Conservation (phyloP, 768 basidiomycete genomes). For the Mycena haematopus region DNA sequence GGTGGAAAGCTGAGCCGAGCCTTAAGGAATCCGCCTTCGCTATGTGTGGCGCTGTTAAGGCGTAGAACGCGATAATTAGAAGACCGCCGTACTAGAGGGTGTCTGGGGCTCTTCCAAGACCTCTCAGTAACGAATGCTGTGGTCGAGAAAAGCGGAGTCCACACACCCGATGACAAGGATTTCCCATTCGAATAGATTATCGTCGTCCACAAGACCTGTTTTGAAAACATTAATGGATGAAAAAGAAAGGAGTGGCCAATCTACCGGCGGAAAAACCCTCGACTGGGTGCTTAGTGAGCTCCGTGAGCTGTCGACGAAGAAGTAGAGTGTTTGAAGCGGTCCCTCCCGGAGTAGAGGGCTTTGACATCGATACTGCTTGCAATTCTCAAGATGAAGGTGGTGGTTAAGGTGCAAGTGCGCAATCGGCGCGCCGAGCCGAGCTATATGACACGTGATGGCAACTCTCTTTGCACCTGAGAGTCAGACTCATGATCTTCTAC, state of each 20-base stretch:
- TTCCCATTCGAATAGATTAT: conserved; percentile 97
- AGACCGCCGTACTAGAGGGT: conserved; percentile 78
- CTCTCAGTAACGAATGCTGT: conserved; percentile 29
- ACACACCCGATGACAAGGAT: conserved; percentile 91
- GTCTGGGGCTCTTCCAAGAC: conserved; percentile 75
- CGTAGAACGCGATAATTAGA: not conserved
- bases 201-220: conserved; percentile 90
- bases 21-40: conserved; percentile 97
- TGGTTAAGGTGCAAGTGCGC: conserved; percentile 12
- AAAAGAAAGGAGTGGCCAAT: conserved; percentile 33
- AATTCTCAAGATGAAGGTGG: conserved; percentile 4
- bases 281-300: conserved; percentile 91
- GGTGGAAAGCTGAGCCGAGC: conserved; percentile 87
- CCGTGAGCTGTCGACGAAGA: conserved; percentile 78
- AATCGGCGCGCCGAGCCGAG: not conserved
- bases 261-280: conserved; percentile 96
- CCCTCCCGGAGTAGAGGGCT: conserved; percentile 44
- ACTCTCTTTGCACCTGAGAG: not conserved
- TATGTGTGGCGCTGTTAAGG: conserved; percentile 39
- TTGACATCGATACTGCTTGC: conserved; percentile 46
- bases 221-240: conserved; percentile 35
- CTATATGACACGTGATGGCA: not conserved
- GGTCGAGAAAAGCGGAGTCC: not conserved
- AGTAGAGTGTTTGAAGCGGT: conserved; percentile 61
- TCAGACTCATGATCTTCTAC: conserved; percentile 18